Evolutionary conservation across 2,329 filamentous ascomycete genomes (phyloP).

Genomic region (Stagonosporopsis vannaccii): DNA sequence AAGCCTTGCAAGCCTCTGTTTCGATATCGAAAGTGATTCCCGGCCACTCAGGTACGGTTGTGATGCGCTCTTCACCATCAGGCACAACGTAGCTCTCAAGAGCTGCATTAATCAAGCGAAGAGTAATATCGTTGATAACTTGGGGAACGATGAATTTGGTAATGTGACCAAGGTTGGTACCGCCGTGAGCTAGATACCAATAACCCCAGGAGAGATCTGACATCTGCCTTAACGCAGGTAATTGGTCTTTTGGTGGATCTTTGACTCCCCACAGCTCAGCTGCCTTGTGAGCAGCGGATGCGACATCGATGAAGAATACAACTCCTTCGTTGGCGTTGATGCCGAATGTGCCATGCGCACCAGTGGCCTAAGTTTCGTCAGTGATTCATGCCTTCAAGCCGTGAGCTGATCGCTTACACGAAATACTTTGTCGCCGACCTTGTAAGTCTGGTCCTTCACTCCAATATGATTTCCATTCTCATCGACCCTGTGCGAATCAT

Average conservation of each 20-base stretch:
- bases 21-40: slow-evolving; percentile 7
- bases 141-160: slow-evolving; percentile 14
- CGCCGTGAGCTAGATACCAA: slow-evolving; percentile 11
- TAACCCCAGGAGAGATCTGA: slow-evolving; percentile 22
- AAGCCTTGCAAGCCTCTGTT: background rate
- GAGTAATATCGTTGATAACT: slow-evolving; percentile 9
- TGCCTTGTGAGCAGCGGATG: slow-evolving; percentile 1
- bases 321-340: slow-evolving; percentile 18
- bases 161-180: slow-evolving; percentile 4
- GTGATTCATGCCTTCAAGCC: background rate
- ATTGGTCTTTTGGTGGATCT: background rate
- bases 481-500: slow-evolving; percentile 1
- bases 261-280: background rate
- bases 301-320: slow-evolving; percentile 15
- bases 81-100: background rate
- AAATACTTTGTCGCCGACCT: slow-evolving; percentile 3
- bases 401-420: background rate
- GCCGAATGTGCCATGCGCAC: slow-evolving; percentile 9
- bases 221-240: slow-evolving; percentile 11
- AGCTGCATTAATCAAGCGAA: background rate
- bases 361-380: slow-evolving; percentile 8
- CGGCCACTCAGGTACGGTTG: slow-evolving; percentile 2
- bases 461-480: background rate
- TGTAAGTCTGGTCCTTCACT: slow-evolving; percentile 13
- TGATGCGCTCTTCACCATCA: background rate